Conservation (phyloP, 306 rosid species). For the Corylus avellana region DNA sequence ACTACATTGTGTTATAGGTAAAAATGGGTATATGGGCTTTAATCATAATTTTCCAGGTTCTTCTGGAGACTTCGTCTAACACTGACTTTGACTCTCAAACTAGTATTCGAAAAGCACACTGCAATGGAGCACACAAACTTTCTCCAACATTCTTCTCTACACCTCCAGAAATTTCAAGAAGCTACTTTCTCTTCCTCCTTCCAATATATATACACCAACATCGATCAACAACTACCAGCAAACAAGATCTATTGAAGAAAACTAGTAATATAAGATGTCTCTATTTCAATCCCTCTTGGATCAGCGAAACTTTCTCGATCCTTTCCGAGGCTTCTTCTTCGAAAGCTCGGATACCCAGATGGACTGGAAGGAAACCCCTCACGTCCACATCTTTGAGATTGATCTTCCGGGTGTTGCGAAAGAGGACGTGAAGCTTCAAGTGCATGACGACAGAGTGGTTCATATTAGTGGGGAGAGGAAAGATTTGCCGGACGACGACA, state of each 20-base stretch:
- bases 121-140: background rate
- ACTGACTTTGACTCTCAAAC: background rate
- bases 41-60: background rate
- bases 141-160: background rate
- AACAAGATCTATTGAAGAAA: background rate
- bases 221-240: background rate
- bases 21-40: no score
- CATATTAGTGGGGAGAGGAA: constrained; percentile 49
- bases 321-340: constrained; percentile 10
- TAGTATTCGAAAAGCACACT: background rate
- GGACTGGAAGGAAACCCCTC: constrained; percentile 60
- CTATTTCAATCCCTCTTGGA: constrained; percentile 37
- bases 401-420: constrained; percentile 58
- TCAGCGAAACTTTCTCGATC: constrained; percentile 24
- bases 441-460: constrained; percentile 42
- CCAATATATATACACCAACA: constrained; percentile 7
- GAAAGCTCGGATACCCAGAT: constrained; percentile 34
- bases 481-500: constrained; percentile 18
- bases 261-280: constrained; percentile 29
- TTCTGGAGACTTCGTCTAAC: constrained; percentile 32
- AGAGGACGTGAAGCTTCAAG: constrained; percentile 58
- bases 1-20: no score
- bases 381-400: constrained; percentile 48
- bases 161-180: constrained; percentile 44
- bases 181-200: background rate